Evolutionary conservation across 192 early-diverging fungal species (phyloP).

Genomic region (Mortierella antarctica): DNA sequence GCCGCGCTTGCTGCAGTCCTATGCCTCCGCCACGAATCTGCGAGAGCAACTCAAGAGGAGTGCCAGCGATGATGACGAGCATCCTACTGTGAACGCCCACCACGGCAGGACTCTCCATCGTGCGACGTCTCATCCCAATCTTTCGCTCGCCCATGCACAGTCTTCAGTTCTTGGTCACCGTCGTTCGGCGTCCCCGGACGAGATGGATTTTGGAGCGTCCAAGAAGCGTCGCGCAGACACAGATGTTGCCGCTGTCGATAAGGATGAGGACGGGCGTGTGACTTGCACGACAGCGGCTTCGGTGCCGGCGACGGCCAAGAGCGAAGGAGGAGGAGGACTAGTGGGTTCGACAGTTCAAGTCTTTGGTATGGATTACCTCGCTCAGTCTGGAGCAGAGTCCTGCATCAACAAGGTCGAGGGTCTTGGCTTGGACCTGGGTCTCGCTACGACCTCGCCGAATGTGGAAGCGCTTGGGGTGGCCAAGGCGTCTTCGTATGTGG

Average conservation of each 20-base stretch:
- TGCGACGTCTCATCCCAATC: constrained; percentile 8
- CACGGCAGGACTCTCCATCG: not conserved
- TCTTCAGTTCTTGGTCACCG: constrained; percentile 16
- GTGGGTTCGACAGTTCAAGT: constrained; percentile 9
- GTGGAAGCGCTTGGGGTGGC: constrained; percentile 39
- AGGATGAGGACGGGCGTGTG: too few species aligned
- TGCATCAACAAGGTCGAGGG: not conserved
- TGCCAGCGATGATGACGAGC: not conserved
- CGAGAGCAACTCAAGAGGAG: not conserved
- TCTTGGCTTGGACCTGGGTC: constrained; percentile 11
- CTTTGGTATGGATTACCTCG: constrained; percentile 31
- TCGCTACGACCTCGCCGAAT: not conserved
- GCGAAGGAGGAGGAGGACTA: not conserved
- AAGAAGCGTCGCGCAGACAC: constrained; percentile 16
- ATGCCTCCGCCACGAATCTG: not conserved
- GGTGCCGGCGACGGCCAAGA: too few species aligned
- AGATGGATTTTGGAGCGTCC: constrained; percentile 12
- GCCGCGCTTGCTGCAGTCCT: constrained; percentile 24
- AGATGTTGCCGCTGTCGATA: constrained; percentile 6
- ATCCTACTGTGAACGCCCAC: not conserved
- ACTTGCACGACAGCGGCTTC: too few species aligned
- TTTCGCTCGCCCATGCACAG: not conserved
- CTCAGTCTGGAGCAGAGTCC: not conserved
- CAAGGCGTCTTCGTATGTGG: constrained; percentile 26
- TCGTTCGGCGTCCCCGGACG: constrained; percentile 23